phyloP scores from a whole-genome alignment of 208 protist species.

The Herpetomonas samuelpessoai region DNA sequence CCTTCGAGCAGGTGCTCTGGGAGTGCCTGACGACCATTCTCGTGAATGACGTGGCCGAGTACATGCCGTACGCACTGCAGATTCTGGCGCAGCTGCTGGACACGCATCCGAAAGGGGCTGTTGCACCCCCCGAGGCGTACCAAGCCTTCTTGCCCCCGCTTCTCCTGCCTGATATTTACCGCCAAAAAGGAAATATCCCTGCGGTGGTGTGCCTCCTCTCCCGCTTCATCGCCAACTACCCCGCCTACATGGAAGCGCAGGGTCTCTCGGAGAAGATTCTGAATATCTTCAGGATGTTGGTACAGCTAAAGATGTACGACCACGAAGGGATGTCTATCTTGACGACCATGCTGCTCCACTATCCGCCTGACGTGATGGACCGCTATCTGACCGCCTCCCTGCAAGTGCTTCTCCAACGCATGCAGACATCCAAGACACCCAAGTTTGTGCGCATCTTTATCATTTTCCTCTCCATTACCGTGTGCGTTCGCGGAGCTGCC shows the following conservation, averaged over 20 bases:
- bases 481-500: slow-evolving; percentile 54
- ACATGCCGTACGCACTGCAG: slow-evolving; percentile 97
- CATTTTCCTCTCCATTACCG: slow-evolving; percentile 82
- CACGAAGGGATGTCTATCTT: slow-evolving; percentile 89
- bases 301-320: slow-evolving; percentile 88
- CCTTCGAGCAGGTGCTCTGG: slow-evolving; percentile 88
- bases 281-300: slow-evolving; percentile 54
- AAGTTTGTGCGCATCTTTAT: slow-evolving; percentile 90
- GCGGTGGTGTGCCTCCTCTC: slow-evolving; percentile 76
- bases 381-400: slow-evolving; percentile 57
- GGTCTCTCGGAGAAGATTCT: slow-evolving; percentile 61
- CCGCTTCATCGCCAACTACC: slow-evolving; percentile 70
- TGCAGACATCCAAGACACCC: slow-evolving; percentile 65
- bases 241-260: slow-evolving; percentile 53
- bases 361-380: slow-evolving; percentile 64
- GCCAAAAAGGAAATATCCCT: slow-evolving; percentile 72
- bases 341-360: slow-evolving; percentile 68
- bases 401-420: slow-evolving; percentile 65
- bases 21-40: slow-evolving; percentile 85
- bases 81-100: slow-evolving; percentile 94
- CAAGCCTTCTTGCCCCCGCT: slow-evolving; percentile 59
- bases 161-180: slow-evolving; percentile 55
- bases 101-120: slow-evolving; percentile 28
- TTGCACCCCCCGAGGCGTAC: slow-evolving; percentile 53
- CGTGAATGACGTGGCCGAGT: slow-evolving; percentile 91